Evolutionary conservation across 2,329 filamentous ascomycete species (phyloP), one percentile per base, ranked within the genome.

Genomic region (Plectosphaerella cucumerina): DNA sequence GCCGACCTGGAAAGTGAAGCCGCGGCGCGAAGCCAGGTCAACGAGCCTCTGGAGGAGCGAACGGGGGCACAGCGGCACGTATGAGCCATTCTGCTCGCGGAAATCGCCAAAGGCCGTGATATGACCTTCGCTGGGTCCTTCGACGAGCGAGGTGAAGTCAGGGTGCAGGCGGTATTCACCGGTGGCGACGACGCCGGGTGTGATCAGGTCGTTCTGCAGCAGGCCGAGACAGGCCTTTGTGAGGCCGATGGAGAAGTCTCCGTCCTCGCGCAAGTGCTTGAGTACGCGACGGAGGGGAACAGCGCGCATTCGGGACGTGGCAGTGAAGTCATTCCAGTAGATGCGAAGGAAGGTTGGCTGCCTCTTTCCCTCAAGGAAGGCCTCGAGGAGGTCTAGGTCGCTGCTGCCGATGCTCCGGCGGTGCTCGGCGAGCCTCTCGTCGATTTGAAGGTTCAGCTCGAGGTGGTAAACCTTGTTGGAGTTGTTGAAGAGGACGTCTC

Each of bases 311-410:
- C 87, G 79, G 1, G 84, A 65, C 3, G 80, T 86, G 2, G 82
- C 82, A n/a, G 88, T 90, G 65, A 88, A 86, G 66, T 95, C 90
- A 21, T 87, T 72, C 83, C 87, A 95, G 65, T 87, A 86, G 12
- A 93, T 71, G 54, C 89, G 84, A 17, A 95, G 67, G 60, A 85
- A 92, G 53, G 85, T 82, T 5, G 84, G 70, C 0, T 70, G 64
- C 0, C 75, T 67, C 50, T 84, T 74, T 17, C 69, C 64, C 17
- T 68, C 63, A 10, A 83, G 64, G 59, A 86, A 70, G 8, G 50
- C 56, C 5, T 62, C 58, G 49, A 73, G 70, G 1, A 69, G 49
- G 21, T 71, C 63, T 18, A 64, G 56, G 50, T 72, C 64, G 46
- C 68, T 72, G 45, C 53, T 26, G 42, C 58, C 21, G 14, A 48